Conservation (phyloP, 345 rosid genomes). For the Bruguiera sexangula region DNA sequence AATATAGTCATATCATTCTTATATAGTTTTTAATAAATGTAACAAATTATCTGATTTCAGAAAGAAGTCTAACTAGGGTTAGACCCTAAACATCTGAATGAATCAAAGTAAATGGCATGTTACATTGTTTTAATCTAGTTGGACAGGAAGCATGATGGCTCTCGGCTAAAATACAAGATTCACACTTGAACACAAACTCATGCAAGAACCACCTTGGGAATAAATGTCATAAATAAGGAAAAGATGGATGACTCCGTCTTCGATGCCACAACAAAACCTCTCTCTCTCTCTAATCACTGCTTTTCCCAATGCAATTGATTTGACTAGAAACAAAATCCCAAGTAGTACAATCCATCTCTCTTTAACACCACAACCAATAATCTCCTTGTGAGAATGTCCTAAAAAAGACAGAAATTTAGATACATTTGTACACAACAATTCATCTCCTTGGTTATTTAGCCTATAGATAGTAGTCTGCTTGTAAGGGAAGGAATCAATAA, state of each 20-base stretch:
- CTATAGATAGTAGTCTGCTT: not conserved
- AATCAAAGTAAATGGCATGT: not conserved
- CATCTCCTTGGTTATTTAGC: not conserved
- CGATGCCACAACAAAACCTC: not conserved
- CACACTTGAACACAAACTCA: not conserved
- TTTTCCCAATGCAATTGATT: not conserved
- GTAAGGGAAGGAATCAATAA: not conserved
- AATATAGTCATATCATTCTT: not conserved
- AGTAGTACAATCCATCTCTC: not conserved
- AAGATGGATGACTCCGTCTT: not conserved
- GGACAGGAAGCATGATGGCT: not conserved
- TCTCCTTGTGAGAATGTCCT: not conserved
- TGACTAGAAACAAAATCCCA: not conserved
- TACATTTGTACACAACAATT: not conserved
- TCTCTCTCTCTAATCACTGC: not conserved
- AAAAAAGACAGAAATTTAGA: not conserved
- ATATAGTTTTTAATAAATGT: not conserved
- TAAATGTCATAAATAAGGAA: not conserved
- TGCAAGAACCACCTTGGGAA: not conserved
- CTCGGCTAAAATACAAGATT: not conserved
- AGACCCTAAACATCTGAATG: not conserved
- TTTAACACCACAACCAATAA: too few relatives aligned
- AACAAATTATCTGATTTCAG: not conserved
- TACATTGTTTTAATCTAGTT: not conserved
- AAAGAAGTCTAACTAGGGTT: not conserved